Percentiles rank a stretch among this genome's conserved stretches.
phyloP scores from a whole-genome alignment of 2,329 filamentous ascomycete genomes.

The Trichoderma pleuroti region DNA sequence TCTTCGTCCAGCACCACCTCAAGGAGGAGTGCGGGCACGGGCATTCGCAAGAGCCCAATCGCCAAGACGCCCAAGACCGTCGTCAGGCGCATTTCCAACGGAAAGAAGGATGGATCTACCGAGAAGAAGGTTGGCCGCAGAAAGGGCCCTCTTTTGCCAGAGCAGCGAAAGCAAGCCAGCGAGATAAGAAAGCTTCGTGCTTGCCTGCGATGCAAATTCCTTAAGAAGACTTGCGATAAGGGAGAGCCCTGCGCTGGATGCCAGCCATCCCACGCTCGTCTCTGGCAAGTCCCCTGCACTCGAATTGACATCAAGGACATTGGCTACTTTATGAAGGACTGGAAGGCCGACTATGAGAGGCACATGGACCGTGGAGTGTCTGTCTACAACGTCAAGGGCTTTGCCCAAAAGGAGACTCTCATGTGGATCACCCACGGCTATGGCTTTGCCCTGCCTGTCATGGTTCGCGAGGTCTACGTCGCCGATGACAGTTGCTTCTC shows the following conservation, averaged over 20 bases:
- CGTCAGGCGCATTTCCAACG: conserved; percentile 71
- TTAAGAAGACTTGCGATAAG: conserved; percentile 99
- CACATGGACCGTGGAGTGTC: conserved; percentile 84
- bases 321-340: conserved; percentile 98
- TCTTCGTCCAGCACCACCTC: conserved; percentile 53
- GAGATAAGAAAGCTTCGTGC: conserved; percentile 94
- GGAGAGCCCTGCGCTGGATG: conserved; percentile 94
- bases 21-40: conserved; percentile 68
- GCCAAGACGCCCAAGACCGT: conserved; percentile 79
- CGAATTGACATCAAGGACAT: conserved; percentile 99
- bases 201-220: conserved; percentile 93
- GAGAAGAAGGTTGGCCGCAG: conserved; percentile 94
- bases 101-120: conserved; percentile 71
- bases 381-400: conserved; percentile 91
- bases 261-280: conserved; percentile 87
- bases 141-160: conserved; percentile 83
- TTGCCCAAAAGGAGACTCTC: conserved; percentile 60
- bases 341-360: conserved; percentile 94
- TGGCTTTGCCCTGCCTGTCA: conserved; percentile 86
- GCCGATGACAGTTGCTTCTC: conserved; percentile 89
- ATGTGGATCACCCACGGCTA: conserved; percentile 97
- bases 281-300: conserved; percentile 97
- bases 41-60: conserved; percentile 71
- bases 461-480: conserved; percentile 89
- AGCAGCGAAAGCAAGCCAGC: conserved; percentile 93